Evolutionary conservation across 1,284 basidiomycete species (phyloP).

Genomic region (Pisolithus thermaeus): DNA sequence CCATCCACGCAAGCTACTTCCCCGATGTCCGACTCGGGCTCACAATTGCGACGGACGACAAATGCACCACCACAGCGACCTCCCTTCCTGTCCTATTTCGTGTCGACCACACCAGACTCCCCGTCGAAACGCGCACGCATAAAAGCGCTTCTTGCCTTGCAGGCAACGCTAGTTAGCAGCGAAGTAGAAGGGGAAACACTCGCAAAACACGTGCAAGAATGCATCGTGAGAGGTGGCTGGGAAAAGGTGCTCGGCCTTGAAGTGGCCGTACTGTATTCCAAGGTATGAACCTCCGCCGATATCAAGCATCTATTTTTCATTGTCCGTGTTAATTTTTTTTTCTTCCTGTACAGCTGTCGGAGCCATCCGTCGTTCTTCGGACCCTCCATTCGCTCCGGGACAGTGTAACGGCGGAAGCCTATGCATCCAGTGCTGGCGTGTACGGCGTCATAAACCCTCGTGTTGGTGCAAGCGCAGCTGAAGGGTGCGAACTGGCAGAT

Average conservation of each 20-base stretch:
- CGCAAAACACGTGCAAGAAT: constrained; percentile 16
- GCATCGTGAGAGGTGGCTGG: constrained; percentile 13
- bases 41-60: constrained; percentile 18
- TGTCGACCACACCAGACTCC: constrained; percentile 68
- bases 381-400: constrained; percentile 70
- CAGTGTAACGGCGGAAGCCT: constrained; percentile 71
- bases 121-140: constrained; percentile 67
- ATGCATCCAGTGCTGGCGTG: constrained; percentile 68
- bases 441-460: constrained; percentile 46
- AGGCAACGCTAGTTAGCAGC: constrained; percentile 35
- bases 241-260: constrained; percentile 63
- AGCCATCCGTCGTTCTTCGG: constrained; percentile 61
- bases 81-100: constrained; percentile 57
- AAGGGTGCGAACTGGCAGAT: constrained; percentile 27
- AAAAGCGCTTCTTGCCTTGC: constrained; percentile 73
- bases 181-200: constrained; percentile 29
- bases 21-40: background rate
- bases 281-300: constrained; percentile 41
- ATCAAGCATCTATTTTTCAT: background rate
- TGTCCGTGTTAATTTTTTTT: background rate
- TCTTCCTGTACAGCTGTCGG: constrained; percentile 42
- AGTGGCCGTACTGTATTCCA: constrained; percentile 75
- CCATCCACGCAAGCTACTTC: background rate
- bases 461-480: constrained; percentile 43
- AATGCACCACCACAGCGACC: constrained; percentile 21